Evolutionary conservation across 1,284 basidiomycete genomes (phyloP).

Genomic region (Naganishia sp.): DNA sequence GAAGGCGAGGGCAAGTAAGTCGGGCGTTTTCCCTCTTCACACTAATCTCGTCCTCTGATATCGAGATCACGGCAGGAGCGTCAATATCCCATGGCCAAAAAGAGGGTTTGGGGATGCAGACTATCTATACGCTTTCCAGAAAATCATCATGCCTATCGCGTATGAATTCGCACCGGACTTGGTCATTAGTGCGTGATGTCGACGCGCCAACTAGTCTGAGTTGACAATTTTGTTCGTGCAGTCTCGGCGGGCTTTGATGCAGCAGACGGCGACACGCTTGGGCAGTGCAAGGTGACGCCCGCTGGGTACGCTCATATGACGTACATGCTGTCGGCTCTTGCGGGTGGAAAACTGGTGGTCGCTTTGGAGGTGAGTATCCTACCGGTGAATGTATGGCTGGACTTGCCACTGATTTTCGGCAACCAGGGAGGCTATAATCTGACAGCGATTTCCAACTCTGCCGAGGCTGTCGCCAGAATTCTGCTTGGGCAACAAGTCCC

Average conservation of each 20-base stretch:
- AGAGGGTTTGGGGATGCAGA: constrained; percentile 90
- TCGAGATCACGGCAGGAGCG: constrained; percentile 61
- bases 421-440: constrained; percentile 91
- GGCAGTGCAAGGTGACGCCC: constrained; percentile 86
- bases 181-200: constrained; percentile 76
- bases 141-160: constrained; percentile 94
- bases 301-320: constrained; percentile 99
- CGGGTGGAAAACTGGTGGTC: constrained; percentile 84
- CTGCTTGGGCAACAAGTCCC: constrained; percentile 84
- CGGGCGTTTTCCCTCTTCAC: no score
- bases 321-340: constrained; percentile 87
- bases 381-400: not conserved
- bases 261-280: constrained; percentile 86
- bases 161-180: constrained; percentile 94
- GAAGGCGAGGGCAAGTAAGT: constrained; percentile 79
- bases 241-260: constrained; percentile 99
- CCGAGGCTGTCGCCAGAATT: constrained; percentile 79
- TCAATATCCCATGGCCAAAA: constrained; percentile 95
- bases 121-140: constrained; percentile 94
- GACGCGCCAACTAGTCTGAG: not conserved
- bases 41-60: not conserved
- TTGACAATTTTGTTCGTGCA: constrained; percentile 47
- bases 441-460: constrained; percentile 81
- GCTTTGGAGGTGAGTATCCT: constrained; percentile 75
- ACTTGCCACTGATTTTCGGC: constrained; percentile 26